phyloP scores from a whole-genome alignment of 805 yeast genomes.

The Yamadazyma scolyti region DNA sequence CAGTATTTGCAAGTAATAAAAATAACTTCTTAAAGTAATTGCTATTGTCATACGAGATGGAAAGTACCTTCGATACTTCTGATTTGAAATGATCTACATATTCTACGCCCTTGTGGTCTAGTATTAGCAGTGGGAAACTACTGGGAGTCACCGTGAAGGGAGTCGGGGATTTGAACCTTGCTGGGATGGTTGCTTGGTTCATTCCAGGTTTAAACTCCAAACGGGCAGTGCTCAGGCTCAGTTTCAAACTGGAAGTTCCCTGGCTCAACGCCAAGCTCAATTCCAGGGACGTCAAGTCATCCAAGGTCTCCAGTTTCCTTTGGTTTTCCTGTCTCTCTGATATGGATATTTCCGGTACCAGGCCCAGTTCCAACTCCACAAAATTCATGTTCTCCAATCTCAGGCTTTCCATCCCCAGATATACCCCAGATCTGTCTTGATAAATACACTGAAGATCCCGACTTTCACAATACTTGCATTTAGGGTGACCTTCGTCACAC shows the following conservation, averaged over 20 bases:
- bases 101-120: constrained; percentile 12
- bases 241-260: background rate
- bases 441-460: constrained; percentile 13
- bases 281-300: no score
- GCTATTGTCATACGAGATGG: constrained; percentile 15
- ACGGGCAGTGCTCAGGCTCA: background rate
- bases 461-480: constrained; percentile 13
- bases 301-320: no score
- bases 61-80: constrained; percentile 14
- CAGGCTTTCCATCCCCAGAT: no score
- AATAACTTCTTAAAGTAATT: constrained; percentile 24
- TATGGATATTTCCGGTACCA: no score
- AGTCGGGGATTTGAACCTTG: no score
- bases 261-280: background rate
- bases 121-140: constrained; percentile 5
- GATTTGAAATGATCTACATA: constrained; percentile 16
- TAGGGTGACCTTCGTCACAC: constrained; percentile 19
- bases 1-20: constrained; percentile 13
- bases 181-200: background rate
- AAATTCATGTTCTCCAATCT: no score
- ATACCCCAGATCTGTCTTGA: background rate
- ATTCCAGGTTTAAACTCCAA: background rate
- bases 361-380: no score
- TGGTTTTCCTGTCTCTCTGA: no score
- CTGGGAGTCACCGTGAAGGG: constrained; percentile 2